Conservation (phyloP, 352 stramenopile genomes). For the Phytophthora sojae region DNA sequence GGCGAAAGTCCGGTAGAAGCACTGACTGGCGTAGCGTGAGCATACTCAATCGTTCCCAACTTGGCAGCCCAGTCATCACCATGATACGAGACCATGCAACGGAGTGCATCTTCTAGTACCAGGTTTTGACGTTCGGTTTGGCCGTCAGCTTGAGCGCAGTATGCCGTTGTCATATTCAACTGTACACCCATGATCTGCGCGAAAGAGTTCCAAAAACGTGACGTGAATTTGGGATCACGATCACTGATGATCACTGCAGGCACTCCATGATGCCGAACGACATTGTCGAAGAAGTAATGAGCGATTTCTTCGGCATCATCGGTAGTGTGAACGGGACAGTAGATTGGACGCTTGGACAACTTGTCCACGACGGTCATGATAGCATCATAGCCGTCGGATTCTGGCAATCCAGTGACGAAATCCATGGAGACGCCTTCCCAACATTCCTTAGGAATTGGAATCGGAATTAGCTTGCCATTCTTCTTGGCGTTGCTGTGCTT, state of each 20-base stretch:
- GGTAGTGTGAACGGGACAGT: slow-evolving; percentile 3
- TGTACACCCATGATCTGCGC: slow-evolving; percentile 15
- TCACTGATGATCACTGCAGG: slow-evolving; percentile 11
- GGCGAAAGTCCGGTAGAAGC: slow-evolving; percentile 17
- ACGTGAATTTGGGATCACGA: slow-evolving; percentile 18
- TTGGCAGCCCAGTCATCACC: slow-evolving; percentile 15
- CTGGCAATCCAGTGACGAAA: slow-evolving; percentile 35
- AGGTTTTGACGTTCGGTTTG: slow-evolving; percentile 17
- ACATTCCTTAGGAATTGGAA: slow-evolving; percentile 23
- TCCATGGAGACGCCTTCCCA: slow-evolving; percentile 40
- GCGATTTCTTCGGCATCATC: slow-evolving; percentile 13
- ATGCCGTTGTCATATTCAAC: slow-evolving; percentile 21
- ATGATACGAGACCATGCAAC: slow-evolving; percentile 25
- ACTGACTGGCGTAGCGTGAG: slow-evolving; percentile 20
- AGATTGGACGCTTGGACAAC: slow-evolving; percentile 30
- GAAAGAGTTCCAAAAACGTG: slow-evolving; percentile 5
- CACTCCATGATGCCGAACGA: slow-evolving; percentile 18
- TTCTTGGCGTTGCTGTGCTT: neutral
- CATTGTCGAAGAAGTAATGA: slow-evolving; percentile 13
- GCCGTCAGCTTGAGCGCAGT: slow-evolving; percentile 16
- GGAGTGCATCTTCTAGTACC: slow-evolving; percentile 15
- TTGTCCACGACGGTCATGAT: slow-evolving; percentile 40
- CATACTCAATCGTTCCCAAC: slow-evolving; percentile 22
- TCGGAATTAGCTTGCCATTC: slow-evolving; percentile 37
- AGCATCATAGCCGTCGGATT: slow-evolving; percentile 30